Evolutionary conservation across 1,284 basidiomycete species (phyloP), one percentile per base, ranked within the genome.

Genomic region (Cryptococcus neoformans): DNA sequence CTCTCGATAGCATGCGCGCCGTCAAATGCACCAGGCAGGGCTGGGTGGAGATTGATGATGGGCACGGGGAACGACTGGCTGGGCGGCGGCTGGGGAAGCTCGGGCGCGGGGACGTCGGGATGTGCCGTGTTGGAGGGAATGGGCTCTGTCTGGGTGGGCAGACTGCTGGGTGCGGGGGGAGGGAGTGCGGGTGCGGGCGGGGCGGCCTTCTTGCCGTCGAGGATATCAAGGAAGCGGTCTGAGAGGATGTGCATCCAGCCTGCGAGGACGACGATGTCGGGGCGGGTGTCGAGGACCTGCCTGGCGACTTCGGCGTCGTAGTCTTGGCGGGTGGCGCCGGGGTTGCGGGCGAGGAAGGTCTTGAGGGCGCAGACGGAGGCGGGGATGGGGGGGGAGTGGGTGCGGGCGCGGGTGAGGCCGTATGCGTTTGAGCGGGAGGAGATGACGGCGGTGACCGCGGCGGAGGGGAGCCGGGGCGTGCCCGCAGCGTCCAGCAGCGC

Each of bases 181-280:
- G 63, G 60, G 16, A 70, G 56, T 34, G 67, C 64, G 6, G 70
- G 69, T 3, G 62, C 54, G 1, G 58, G 42, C 12, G 73, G 70
- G 6, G 68, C 59, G 11, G n/a, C 44, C 5, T 45, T 60, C 8
- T 51, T 57, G 14, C 73, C 74, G 51, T 75, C 66, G n/a, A 83
- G 70, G 21, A 80, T 67, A 38, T 81, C 67, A 17, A 84, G 71
- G 70, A 85, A 84, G 14, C 72, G 61, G 51, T 80, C 76, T 7
- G 80, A 80, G 44, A 93, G 82, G 64, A 94, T 88, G 73, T 98
- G 93, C 95, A 99, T 98, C 89, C 92, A 99, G 0, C 95, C 96
- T 0, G 95, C 95, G 34, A 98, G 82, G 2, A 99, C 90, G 56
- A 98, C 84, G 16, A 96, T 74, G 73, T 98, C 90, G 0, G 95